A percentile compares a stretch with the other conserved stretches of the same genome.
These are phyloP conservation scores for Hyparrhenia diplandra DNA, from an alignment of 176 grass and related monocot species.

Conservation along the genomic window DNA sequence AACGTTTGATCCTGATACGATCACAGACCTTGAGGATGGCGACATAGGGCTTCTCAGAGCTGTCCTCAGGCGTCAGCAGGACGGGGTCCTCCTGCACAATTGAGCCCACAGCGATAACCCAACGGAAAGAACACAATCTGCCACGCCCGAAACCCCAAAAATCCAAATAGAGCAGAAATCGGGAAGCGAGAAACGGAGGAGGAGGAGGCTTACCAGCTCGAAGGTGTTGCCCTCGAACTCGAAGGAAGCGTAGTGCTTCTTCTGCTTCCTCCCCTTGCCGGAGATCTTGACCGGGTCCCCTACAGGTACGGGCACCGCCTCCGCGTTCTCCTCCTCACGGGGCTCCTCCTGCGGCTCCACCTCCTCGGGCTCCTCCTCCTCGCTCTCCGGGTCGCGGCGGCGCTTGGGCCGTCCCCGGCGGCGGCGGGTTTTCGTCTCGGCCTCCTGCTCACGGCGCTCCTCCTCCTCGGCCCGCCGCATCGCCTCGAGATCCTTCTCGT, in stretches of 20 bases:
- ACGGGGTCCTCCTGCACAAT: slow-evolving; percentile 84
- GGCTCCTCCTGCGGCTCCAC: slow-evolving; percentile 38
- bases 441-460: too few relatives aligned
- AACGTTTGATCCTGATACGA: background rate
- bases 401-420: too few relatives aligned
- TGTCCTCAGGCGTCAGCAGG: slow-evolving; percentile 74
- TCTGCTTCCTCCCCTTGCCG: slow-evolving; percentile 74
- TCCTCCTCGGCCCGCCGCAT: too few relatives aligned
- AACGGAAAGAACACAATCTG: background rate
- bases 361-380: slow-evolving; percentile 21
- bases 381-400: slow-evolving; percentile 31
- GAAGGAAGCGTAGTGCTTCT: slow-evolving; percentile 68
- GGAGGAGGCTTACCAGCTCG: slow-evolving; percentile 57
- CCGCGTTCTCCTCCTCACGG: slow-evolving; percentile 45
- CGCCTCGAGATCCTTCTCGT: too few relatives aligned
- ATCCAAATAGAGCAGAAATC: background rate
- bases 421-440: too few relatives aligned
- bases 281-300: slow-evolving; percentile 62
- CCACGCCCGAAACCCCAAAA: slow-evolving; percentile 19
- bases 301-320: slow-evolving; percentile 57
- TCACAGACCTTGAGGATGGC: slow-evolving; percentile 80
- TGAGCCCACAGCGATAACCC: background rate
- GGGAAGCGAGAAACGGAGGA: background rate
- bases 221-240: slow-evolving; percentile 91
- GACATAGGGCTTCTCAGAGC: slow-evolving; percentile 79